These are phyloP conservation scores for Gynostemma pentaphyllum DNA, from an alignment of 306 rosid genomes.

Conservation along the genomic window DNA sequence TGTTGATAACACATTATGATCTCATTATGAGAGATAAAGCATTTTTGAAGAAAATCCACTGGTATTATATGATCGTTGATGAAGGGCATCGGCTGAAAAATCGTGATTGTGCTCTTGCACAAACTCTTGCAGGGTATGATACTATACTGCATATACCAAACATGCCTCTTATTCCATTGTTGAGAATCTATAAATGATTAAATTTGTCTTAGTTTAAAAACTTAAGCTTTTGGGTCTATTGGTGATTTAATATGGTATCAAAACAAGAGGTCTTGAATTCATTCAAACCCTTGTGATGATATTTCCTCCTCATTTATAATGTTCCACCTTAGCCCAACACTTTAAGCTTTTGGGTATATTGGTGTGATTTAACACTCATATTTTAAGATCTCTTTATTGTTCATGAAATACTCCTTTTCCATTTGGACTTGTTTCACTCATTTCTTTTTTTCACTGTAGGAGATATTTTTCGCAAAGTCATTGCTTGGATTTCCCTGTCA, in stretches of 20 bases:
- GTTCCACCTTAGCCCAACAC: too few species aligned
- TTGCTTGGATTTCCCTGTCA: background rate
- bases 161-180: too few species aligned
- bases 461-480: background rate
- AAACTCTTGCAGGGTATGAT: slow-evolving; percentile 85
- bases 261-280: too few species aligned
- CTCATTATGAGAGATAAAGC: slow-evolving; percentile 97
- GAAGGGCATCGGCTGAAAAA: slow-evolving; percentile 99
- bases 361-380: too few species aligned
- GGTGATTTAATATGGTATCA: too few species aligned
- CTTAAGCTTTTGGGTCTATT: too few species aligned
- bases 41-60: slow-evolving; percentile 80
- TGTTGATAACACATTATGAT: slow-evolving; percentile 90
- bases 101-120: slow-evolving; percentile 92
- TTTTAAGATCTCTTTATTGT: background rate
- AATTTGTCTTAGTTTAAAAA: too few species aligned
- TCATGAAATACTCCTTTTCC: background rate
- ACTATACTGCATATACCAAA: background rate
- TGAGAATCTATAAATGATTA: too few species aligned
- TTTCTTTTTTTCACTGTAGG: background rate
- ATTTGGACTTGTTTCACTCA: background rate
- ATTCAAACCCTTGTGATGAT: too few species aligned
- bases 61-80: slow-evolving; percentile 93
- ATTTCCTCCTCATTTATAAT: too few species aligned
- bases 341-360: too few species aligned